These are phyloP conservation scores for Ogataea pilisensis DNA, from an alignment of 805 yeast species.

Conservation along the genomic window DNA sequence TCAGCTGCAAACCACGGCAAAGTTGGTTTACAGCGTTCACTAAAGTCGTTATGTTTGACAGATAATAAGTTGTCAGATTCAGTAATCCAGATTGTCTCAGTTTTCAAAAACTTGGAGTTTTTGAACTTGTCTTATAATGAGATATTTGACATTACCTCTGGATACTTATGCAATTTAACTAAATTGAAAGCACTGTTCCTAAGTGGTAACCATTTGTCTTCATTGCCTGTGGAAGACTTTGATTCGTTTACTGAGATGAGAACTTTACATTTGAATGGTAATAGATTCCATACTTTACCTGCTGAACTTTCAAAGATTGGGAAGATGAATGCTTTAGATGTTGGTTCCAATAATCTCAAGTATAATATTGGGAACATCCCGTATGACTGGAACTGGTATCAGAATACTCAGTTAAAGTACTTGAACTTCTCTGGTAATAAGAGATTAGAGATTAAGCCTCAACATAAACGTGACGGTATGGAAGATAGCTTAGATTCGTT, in stretches of 20 bases:
- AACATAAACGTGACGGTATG: conserved; percentile 49
- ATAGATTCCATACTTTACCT: conserved; percentile 81
- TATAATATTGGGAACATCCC: conserved; percentile 93
- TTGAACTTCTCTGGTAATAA: conserved; percentile 91
- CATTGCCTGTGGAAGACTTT: conserved; percentile 84
- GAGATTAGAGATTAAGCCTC: conserved; percentile 80
- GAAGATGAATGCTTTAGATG: conserved; percentile 71
- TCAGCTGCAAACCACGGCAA: not conserved
- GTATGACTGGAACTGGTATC: conserved; percentile 97
- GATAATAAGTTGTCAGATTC: conserved; percentile 84
- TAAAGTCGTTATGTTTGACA: conserved; percentile 60
- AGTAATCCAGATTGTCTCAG: conserved; percentile 62
- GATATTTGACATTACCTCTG: conserved; percentile 72
- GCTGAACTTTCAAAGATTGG: conserved; percentile 74
- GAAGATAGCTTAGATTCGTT: conserved; percentile 67
- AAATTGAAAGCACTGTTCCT: conserved; percentile 62
- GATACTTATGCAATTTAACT: conserved; percentile 56
- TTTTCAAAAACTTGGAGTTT: conserved; percentile 51
- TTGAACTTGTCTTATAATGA: conserved; percentile 84
- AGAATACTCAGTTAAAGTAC: conserved; percentile 68
- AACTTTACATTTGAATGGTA: conserved; percentile 71
- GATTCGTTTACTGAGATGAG: conserved; percentile 55
- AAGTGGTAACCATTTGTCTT: conserved; percentile 77
- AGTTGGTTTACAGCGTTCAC: conserved; percentile 24
- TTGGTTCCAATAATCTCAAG: conserved; percentile 84